Evolutionary conservation across 768 basidiomycete genomes (phyloP), one percentile per base, ranked within the genome.

Genomic region (Termitomyces sp.): DNA sequence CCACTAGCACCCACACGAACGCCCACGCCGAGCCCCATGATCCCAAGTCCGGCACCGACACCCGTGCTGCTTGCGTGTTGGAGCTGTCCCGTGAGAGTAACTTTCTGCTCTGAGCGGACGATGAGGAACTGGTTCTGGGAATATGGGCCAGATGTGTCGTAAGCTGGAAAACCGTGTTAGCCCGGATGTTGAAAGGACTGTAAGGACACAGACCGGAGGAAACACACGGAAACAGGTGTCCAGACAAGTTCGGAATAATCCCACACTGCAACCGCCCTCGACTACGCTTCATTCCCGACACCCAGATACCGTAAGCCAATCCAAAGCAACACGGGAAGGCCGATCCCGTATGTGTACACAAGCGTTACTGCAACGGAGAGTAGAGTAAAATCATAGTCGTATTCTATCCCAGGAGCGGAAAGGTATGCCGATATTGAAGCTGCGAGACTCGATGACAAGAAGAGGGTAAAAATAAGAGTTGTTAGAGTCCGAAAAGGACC

Each of bases 401-500:
- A 86, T 37, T 77, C 77, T 20, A 74, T 65, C 2, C 72, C 76
- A 3, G 81, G 74, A 27, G 81, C 74, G 31, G 91, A 89, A 42
- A 98, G 83, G 73, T 94, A 98, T n/a, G 85, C 81, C 2, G 89
- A 78, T 64, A 98, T 88, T 49, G 93, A 93, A 16, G 92, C 86
- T 8, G 89, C 92, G 42, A 98, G 87, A 36, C 92, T 94, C 1
- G 96, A 97, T 27, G 91, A 95, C 58, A 97, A 84, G 78, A 95
- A 98, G 59, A 98, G 85, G 0, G 88, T 81, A 69, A 98, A 93
- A 46, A 97, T 89, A 61, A 99, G 85, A 0, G 96, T 98, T 1
- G 95, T 96, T 39, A 97, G 82, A 0, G 95, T 93, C 96, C 96
- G 98, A 77, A 99, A 98, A 1, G 96, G 95, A 0, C 95, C 95